Evolutionary conservation across 495 filamentous ascomycete genomes (phyloP), one percentile per base, ranked within the genome.

Genomic region (Chaetomidium leptoderma): DNA sequence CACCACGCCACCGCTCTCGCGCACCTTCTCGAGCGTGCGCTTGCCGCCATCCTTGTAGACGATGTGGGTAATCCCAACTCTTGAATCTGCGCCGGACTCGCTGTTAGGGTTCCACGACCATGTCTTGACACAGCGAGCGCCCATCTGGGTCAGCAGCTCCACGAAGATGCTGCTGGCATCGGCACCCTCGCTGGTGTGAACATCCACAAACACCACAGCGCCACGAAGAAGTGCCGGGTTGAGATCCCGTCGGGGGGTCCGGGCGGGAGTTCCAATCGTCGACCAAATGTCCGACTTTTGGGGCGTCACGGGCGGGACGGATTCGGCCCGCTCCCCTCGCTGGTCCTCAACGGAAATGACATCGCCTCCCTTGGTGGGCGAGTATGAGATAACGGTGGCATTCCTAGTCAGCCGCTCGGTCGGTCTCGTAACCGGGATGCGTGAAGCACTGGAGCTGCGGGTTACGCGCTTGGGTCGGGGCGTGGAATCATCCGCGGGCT

Each of bases 11-110:
- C 81, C 78, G 32, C 83, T 85, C 59, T 87, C 80, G 51, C 85
- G 78, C 8, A 95, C 89, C 70, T 95, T 97, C 69, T 96, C 87
- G 51, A 97, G 69, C 0, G 92, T 97, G 33, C 88, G 81, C 53
- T 89, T 83, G 9, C 86, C 86, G 40, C 93, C 93, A 72, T 96
- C 93, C 66, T 97, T 97, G 74, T 88, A 98, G 2, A 98, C 84
- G 1, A 98, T 89, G 64, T 98, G 93, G 5, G 93, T 98, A 66
- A 97, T 91, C 3, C 89, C 89, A 32, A 95, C 76, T 67, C 85
- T 89, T 24, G 73, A 63, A 6, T 68, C 62, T 9, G 75, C 67
- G 5, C 21, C 72, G 65, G 33, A 71, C 68, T 17, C 66, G 40
- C 50, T 70, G 39, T 46, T 64, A 9, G 86, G 86, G 59, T 90